These are phyloP conservation scores for Apophysomyces sp. DNA, from an alignment of 371 early-diverging fungal species.

Conservation along the genomic window DNA sequence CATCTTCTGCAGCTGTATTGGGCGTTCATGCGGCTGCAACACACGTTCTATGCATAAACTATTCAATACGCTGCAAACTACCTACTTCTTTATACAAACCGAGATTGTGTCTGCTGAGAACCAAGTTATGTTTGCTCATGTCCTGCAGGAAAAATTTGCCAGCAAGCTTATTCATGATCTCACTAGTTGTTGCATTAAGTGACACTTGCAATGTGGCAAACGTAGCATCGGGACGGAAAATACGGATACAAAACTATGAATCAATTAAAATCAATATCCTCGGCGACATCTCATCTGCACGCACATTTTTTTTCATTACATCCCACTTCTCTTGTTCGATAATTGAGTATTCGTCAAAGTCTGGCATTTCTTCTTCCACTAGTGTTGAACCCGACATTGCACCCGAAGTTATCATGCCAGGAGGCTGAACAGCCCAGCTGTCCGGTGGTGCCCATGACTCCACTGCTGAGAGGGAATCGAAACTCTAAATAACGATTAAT, in stretches of 20 bases:
- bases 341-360: constrained; percentile 39
- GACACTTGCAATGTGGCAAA: constrained; percentile 74
- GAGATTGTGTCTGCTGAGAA: constrained; percentile 57
- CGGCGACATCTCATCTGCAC: not conserved
- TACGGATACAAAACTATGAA: constrained; percentile 54
- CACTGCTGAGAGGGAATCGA: constrained; percentile 11
- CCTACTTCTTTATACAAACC: constrained; percentile 33
- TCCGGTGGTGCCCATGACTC: constrained; percentile 69
- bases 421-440: constrained; percentile 66
- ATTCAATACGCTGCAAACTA: not conserved
- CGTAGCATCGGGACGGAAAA: constrained; percentile 71
- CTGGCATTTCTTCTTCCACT: constrained; percentile 26
- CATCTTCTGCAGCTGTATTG: constrained; percentile 68
- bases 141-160: constrained; percentile 80
- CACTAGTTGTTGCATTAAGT: constrained; percentile 65
- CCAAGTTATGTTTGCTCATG: constrained; percentile 69
- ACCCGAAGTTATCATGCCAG: constrained; percentile 5
- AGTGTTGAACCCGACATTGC: constrained; percentile 5
- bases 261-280: not conserved
- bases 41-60: constrained; percentile 54
- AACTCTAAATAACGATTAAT: not conserved
- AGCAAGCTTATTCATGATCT: constrained; percentile 67
- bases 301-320: constrained; percentile 33
- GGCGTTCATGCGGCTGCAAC: constrained; percentile 66
- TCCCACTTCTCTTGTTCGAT: constrained; percentile 29